Evolutionary conservation across 345 rosid species (phyloP), one percentile per base, ranked within the genome.

Genomic region (Salix exigua): DNA sequence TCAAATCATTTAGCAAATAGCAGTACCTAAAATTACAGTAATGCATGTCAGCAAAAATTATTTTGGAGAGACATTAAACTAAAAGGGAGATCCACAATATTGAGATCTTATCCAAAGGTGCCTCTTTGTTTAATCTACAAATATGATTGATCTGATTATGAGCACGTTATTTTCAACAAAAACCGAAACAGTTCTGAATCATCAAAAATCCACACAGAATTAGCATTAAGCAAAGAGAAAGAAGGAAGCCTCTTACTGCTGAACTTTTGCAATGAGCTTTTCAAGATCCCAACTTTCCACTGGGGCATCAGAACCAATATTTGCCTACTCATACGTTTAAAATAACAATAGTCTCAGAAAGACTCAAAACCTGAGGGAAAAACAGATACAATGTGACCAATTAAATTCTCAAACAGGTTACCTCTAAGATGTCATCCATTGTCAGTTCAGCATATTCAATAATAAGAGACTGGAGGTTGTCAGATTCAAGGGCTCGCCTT

Each of bases 401-500:
- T 14, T 53, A 50, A 44, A 44, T 31, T 76, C 62, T 58, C 50
- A 77, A 81, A 60, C 37, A 50, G 68, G 67, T 85, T 74, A 92
- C 99, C 97, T 95, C 94, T 71, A 93, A 86, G 79, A 95, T 95
- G 84, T 95, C 97, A 83, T 90, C 96, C 97, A 95, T 95, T 62
- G 99, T 95, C 82, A 95, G 75, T 81, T 95, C 99, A 74, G 99
- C 99, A 81, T 95, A 95, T 85, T 95, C 99, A 74, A 91, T 86
- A 75, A 95, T 86, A 70, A 95, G 91, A 77, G 97, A 80, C 76
- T 91, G 91, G 50, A 95, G 97, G 87, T 82, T 85, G 73, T 88
- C 91, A 1, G 99, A 95, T 78, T 88, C 85, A 75, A 95, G 97
- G 60, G 99, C 99, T 73, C 91, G 93, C 68, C 97, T 89, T 87